phyloP scores from a whole-genome alignment of 2,329 filamentous ascomycete genomes.

The Clonostachys byssicola region DNA sequence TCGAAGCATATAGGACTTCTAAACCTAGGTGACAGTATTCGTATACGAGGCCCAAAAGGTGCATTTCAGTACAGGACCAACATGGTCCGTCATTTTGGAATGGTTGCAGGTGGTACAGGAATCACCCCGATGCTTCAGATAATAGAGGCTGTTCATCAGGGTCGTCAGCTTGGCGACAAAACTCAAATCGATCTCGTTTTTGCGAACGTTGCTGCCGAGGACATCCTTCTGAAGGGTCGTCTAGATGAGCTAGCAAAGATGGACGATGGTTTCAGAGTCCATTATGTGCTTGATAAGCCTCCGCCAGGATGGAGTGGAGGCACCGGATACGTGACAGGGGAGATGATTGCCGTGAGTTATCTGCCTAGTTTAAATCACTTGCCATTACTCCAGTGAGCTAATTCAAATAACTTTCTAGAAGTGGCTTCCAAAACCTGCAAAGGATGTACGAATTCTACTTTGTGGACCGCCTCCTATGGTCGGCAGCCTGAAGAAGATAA shows the following conservation, averaged over 20 bases:
- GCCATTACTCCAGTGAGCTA: background rate
- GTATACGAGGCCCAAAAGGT: constrained; percentile 90
- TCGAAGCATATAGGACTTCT: constrained; percentile 86
- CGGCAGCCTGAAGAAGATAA: constrained; percentile 92
- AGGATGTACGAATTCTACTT: constrained; percentile 88
- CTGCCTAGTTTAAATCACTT: background rate
- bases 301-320: constrained; percentile 88
- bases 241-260: constrained; percentile 74
- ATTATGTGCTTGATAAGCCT: constrained; percentile 96
- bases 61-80: constrained; percentile 97
- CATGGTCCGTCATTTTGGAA: constrained; percentile 94
- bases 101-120: constrained; percentile 99
- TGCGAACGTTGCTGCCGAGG: constrained; percentile 89
- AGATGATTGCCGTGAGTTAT: constrained; percentile 80
- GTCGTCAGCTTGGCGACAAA: constrained; percentile 71
- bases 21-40: constrained; percentile 80
- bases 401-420: constrained; percentile 42
- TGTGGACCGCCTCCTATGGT: constrained; percentile 98
- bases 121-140: constrained; percentile 99
- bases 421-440: constrained; percentile 75
- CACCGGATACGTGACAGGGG: constrained; percentile 89
- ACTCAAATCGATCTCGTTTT: constrained; percentile 95
- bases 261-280: constrained; percentile 78
- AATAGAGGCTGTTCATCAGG: constrained; percentile 82
- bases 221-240: constrained; percentile 91